Conservation (phyloP, 1,284 basidiomycete species). For the Moniliophthora roreri region DNA sequence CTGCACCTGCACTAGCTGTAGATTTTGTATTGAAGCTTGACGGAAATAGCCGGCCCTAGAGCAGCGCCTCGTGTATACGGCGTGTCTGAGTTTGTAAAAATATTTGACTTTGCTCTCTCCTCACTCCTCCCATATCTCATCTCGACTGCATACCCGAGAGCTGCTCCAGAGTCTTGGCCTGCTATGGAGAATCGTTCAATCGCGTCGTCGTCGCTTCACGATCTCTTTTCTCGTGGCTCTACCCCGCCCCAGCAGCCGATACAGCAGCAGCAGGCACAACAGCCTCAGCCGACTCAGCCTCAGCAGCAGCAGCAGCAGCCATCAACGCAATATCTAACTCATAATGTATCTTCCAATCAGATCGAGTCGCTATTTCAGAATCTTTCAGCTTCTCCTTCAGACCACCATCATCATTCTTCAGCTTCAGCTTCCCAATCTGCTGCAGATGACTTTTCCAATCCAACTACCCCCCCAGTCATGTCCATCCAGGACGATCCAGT, state of each 20-base stretch:
- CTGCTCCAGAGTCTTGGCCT: not conserved
- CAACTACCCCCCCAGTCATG: constrained; percentile 50
- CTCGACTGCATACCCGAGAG: constrained; percentile 14
- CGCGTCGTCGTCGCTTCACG: constrained; percentile 33
- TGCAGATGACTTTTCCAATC: constrained; percentile 26
- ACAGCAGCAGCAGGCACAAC: constrained; percentile 24
- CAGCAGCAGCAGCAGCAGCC: constrained; percentile 3
- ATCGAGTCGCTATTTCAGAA: constrained; percentile 62
- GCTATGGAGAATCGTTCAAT: constrained; percentile 38
- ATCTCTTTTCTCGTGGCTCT: constrained; percentile 60
- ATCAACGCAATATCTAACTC: constrained; percentile 18
- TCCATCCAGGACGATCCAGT: constrained; percentile 51
- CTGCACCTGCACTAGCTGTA: not conserved
- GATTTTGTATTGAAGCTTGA: not conserved
- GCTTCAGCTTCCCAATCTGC: constrained; percentile 24
- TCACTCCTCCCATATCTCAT: constrained; percentile 6
- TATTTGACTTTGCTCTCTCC: not conserved
- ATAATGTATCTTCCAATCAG: constrained; percentile 39
- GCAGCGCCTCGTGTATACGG: not conserved
- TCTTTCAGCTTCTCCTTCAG: constrained; percentile 35
- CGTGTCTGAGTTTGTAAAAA: constrained; percentile 1
- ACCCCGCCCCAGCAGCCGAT: constrained; percentile 50
- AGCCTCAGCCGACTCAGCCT: not conserved
- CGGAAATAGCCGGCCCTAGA: not conserved
- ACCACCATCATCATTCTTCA: constrained; percentile 29